A percentile compares a stretch with the other conserved stretches of the same genome.
Conservation (phyloP, 2,329 filamentous ascomycete species). For the Pseudocercospora eumusae region DNA sequence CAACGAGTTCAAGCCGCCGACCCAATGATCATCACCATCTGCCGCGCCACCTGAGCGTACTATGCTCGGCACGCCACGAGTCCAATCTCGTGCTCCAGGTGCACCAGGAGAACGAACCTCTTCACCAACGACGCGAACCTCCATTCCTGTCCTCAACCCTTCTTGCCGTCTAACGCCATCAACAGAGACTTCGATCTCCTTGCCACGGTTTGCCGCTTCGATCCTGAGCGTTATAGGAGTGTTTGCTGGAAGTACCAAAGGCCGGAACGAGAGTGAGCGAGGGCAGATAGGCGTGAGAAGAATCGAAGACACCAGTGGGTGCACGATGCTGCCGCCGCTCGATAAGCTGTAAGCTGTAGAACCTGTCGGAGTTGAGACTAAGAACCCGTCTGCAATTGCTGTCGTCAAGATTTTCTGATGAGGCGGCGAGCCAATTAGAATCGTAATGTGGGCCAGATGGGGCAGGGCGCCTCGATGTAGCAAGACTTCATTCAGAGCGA, state of each 20-base stretch:
- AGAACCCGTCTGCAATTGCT: slow-evolving; percentile 91
- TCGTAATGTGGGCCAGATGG: slow-evolving; percentile 87
- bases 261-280: slow-evolving; percentile 86
- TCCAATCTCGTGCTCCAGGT: slow-evolving; percentile 52
- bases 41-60: slow-evolving; percentile 61
- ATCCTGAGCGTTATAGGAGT: slow-evolving; percentile 80
- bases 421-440: slow-evolving; percentile 68
- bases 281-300: slow-evolving; percentile 94
- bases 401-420: slow-evolving; percentile 81
- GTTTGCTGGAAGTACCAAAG: slow-evolving; percentile 82
- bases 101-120: slow-evolving; percentile 58
- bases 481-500: slow-evolving; percentile 92
- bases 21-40: slow-evolving; percentile 83
- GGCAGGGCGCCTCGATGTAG: slow-evolving; percentile 88
- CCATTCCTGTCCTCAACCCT: slow-evolving; percentile 55
- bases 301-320: slow-evolving; percentile 84
- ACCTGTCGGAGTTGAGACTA: slow-evolving; percentile 90
- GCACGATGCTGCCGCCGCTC: slow-evolving; percentile 88
- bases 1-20: slow-evolving; percentile 87
- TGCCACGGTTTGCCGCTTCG: slow-evolving; percentile 60
- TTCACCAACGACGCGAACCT: slow-evolving; percentile 87
- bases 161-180: slow-evolving; percentile 50
- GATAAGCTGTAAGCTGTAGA: slow-evolving; percentile 95
- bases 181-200: slow-evolving; percentile 54
- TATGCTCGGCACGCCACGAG: slow-evolving; percentile 86